phyloP scores from a whole-genome alignment of 257 asterid species.

The Oldenlandia corymbosa region DNA sequence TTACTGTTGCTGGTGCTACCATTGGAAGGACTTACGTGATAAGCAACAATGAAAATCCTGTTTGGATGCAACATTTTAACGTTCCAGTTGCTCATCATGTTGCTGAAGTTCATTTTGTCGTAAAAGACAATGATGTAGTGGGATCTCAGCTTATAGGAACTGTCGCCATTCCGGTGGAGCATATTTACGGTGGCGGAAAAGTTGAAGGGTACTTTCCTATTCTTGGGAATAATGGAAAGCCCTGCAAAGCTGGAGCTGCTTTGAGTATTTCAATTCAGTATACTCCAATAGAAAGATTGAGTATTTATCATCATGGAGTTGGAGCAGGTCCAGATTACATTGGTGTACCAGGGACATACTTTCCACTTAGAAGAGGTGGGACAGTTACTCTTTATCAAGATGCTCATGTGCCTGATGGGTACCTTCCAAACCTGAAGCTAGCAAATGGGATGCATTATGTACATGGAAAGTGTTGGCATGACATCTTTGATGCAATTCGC shows the following conservation, averaged over 20 bases:
- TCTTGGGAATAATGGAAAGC: slow-evolving; percentile 65
- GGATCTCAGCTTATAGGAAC: slow-evolving; percentile 94
- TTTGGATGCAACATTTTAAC: slow-evolving; percentile 82
- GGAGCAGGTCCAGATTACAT: slow-evolving; percentile 84
- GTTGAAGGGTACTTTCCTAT: slow-evolving; percentile 71
- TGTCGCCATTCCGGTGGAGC: slow-evolving; percentile 78
- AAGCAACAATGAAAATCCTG: slow-evolving; percentile 75
- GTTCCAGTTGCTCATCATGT: slow-evolving; percentile 88
- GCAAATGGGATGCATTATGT: slow-evolving; percentile 64
- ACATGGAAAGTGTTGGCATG: slow-evolving; percentile 94
- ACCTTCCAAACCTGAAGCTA: slow-evolving; percentile 66
- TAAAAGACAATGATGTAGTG: slow-evolving; percentile 84
- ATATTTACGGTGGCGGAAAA: slow-evolving; percentile 60
- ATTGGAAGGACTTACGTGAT: slow-evolving; percentile 85
- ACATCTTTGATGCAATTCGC: slow-evolving; percentile 79
- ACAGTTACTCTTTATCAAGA: slow-evolving; percentile 86
- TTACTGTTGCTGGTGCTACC: slow-evolving; percentile 56
- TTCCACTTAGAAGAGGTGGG: slow-evolving; percentile 94
- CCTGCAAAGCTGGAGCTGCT: slow-evolving; percentile 80
- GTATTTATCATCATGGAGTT: slow-evolving; percentile 65
- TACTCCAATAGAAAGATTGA: slow-evolving; percentile 65
- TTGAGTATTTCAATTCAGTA: slow-evolving; percentile 69
- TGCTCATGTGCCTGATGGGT: slow-evolving; percentile 92
- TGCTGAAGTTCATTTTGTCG: slow-evolving; percentile 73
- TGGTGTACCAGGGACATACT: slow-evolving; percentile 90